Evolutionary conservation across 2,329 filamentous ascomycete species (phyloP), one percentile per base, ranked within the genome.

Genomic region (Berkeleyomyces rouxiae): DNA sequence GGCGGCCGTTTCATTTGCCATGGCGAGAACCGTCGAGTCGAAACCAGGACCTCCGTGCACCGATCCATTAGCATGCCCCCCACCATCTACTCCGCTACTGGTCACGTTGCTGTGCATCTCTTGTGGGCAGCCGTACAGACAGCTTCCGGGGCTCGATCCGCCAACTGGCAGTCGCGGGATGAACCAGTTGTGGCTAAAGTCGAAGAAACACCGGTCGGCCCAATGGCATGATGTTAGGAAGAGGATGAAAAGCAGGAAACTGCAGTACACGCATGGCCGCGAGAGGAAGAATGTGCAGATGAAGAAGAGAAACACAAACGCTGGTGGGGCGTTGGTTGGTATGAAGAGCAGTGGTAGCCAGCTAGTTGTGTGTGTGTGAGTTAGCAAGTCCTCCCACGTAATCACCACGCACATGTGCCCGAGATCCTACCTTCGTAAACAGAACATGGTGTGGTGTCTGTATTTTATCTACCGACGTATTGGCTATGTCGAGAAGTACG

Each of bases 201-300:
- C 92, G 78, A 97, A 93, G 76, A 97, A 93, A 72, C 88, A 93
- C 61, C 85, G 84, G 72, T 91, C 87, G 67, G 86, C 88, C 88
- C 88, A 93, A 79, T 91, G 86, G 74, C 88, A 93, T 36, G 87
- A 90, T 36, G 90, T 95, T 67, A 91, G 82, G 77, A 96, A 95
- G 68, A 99, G 89, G 69, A 97, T 90, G 67, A 96, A 82, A 58
- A 99, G 88, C 61, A 99, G 86, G 66, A 96, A 85, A 65, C 90
- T 96, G 82, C 93, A 99, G 80, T 99, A 99, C 69, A 96, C 86
- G 77, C 93, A 99, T 61, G 93, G 93, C 62, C 92, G 86, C 76
- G 96, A 95, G 69, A 99, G 85, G 75, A 95, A 88, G 79, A 96
- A 97, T 67, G 91, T 96, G 73, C 91, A 90, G 67, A 90, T 80